phyloP scores from a whole-genome alignment of 495 filamentous ascomycete species.

The Talaromyces borbonicus region DNA sequence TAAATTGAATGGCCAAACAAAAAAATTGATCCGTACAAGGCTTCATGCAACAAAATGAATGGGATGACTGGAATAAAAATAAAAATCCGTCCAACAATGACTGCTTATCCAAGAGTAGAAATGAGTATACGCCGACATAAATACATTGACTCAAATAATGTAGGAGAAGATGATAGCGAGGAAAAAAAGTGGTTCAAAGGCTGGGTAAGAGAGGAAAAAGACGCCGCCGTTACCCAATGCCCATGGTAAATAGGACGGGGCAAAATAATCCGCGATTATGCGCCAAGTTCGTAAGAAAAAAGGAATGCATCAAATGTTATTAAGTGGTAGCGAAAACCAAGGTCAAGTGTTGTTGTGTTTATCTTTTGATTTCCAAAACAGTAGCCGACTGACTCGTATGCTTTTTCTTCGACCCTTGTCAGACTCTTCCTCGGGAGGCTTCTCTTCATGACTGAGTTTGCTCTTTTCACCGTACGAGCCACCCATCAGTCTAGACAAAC shows the following conservation, averaged over 20 bases:
- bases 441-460: slow-evolving; percentile 68
- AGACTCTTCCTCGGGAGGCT: slow-evolving; percentile 41
- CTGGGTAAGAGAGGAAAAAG: neutral
- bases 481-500: slow-evolving; percentile 73
- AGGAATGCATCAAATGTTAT: neutral
- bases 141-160: slow-evolving; percentile 6
- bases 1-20: neutral
- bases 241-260: neutral
- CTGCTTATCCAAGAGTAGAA: slow-evolving; percentile 2
- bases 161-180: no score
- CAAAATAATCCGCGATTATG: neutral
- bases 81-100: slow-evolving; percentile 1
- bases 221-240: slow-evolving; percentile 7
- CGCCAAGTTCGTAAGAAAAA: slow-evolving; percentile 3
- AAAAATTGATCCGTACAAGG: neutral
- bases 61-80: neutral
- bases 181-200: neutral
- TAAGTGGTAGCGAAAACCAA: neutral
- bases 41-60: neutral
- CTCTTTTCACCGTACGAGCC: slow-evolving; percentile 68
- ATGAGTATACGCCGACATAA: slow-evolving; percentile 6
- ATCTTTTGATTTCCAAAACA: slow-evolving; percentile 70
- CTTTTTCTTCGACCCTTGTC: slow-evolving; percentile 63
- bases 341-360: slow-evolving; percentile 22
- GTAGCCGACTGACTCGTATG: slow-evolving; percentile 65